Percentiles rank a stretch among this genome's conserved stretches.
Conservation (phyloP, 768 basidiomycete species). For the Serendipita indica region DNA sequence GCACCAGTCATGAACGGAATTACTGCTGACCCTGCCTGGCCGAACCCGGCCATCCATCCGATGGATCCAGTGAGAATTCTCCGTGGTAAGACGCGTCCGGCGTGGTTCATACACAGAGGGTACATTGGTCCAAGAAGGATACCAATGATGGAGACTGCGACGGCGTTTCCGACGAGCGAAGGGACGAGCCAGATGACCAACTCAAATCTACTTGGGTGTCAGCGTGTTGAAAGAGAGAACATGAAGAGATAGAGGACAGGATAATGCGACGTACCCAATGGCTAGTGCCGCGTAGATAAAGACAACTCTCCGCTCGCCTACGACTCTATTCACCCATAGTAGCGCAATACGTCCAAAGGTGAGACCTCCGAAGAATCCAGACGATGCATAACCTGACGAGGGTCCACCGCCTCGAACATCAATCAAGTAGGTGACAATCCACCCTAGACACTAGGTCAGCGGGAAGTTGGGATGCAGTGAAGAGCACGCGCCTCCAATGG, state of each 20-base stretch:
- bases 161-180: constrained; percentile 36
- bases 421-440: constrained; percentile 21
- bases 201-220: constrained; percentile 29
- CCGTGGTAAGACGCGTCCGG: constrained; percentile 50
- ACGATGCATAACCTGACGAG: constrained; percentile 21
- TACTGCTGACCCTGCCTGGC: constrained; percentile 52
- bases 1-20: constrained; percentile 55
- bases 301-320: constrained; percentile 24
- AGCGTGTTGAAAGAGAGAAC: neutral
- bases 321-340: constrained; percentile 17
- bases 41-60: constrained; percentile 24
- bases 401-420: constrained; percentile 20
- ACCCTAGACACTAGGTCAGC: constrained; percentile 13
- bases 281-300: constrained; percentile 24
- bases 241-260: neutral
- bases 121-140: constrained; percentile 37
- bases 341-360: constrained; percentile 21
- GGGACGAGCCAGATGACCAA: constrained; percentile 45
- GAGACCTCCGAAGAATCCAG: constrained; percentile 20
- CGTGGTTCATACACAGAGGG: constrained; percentile 49
- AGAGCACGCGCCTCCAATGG: constrained; percentile 27
- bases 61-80: constrained; percentile 48
- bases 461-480: neutral
- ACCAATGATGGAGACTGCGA: constrained; percentile 41
- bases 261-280: constrained; percentile 15